Base-by-base conservation (phyloP, 1,284 basidiomycete genomes). In the Sparassis latifolia region DNA sequence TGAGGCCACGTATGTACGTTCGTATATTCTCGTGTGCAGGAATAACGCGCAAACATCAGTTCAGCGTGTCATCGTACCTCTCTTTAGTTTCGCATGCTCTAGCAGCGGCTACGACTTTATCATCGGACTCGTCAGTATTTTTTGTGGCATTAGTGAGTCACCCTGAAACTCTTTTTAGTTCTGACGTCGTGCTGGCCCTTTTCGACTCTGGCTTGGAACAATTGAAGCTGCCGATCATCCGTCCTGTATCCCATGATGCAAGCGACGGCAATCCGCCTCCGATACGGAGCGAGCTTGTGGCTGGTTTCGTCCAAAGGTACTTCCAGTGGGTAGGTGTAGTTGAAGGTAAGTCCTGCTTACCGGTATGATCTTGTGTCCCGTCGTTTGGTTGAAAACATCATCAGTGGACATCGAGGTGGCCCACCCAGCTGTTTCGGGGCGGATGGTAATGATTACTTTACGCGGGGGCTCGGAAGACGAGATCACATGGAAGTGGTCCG, bases 201-300 rank as follows among this genome's bases (percentile, higher is more conserved):
- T 88, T 89, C 58, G 86, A 89, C 59, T 79, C 80, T 29, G 69
- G 69, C 10, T 58, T 89, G n/a, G 69, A 75, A 46, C 56, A 69
- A 2, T 62, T 88, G 31, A 76, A 69, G 53, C 69, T 87, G 3
- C 84, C 86, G 0, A 68, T 86, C 7, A 52, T 77, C 30, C 71
- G 68, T 40, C 60, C 63, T 27, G 65, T 60, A 2, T 56, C 60
- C n/a, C 59, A 57, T 1, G 50, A 58, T 2, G 50, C 38, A 7
- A 41, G 37, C 30, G 45, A 55, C 5, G 29, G 20, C 4, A 33
- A 50, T 4, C 43, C 43, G 10, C 48, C 32, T 27, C 41, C 39
- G 55, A 6, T 42, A 50, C 20, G 35, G 42, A 52, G 43, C 6
- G 42, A 53, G 33, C 38, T 47, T 28, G 51, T 63, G 10, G 49